These are phyloP conservation scores for Digitaria exilis DNA, from an alignment of 202 grass and related monocot genomes.

Conservation along the genomic window DNA sequence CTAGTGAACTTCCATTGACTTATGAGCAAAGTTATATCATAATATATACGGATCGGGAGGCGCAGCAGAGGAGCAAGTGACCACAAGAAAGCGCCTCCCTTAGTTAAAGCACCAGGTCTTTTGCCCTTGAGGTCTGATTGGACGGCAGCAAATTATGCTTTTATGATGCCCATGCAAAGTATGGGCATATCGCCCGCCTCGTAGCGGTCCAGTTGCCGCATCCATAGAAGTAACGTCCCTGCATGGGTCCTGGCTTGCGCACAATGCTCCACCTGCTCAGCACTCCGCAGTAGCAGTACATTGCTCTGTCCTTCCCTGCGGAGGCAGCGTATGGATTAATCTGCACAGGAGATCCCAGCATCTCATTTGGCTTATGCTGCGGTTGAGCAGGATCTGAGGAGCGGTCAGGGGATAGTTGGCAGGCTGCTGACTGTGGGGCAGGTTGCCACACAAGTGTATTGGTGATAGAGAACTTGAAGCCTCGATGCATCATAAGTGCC, in stretches of 20 bases:
- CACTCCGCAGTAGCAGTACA: conserved; percentile 78
- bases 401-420: conserved; percentile 42
- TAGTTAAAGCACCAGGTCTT: conserved; percentile 45
- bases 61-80: conserved; percentile 5
- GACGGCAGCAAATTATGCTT: background rate
- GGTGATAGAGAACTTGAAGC: conserved; percentile 96
- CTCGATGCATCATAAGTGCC: conserved; percentile 70
- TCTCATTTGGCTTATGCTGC: conserved; percentile 50
- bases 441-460: conserved; percentile 62
- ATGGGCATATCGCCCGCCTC: conserved; percentile 71
- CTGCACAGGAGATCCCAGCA: conserved; percentile 41
- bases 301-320: conserved; percentile 42
- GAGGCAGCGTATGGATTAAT: conserved; percentile 43
- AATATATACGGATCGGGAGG: conserved; percentile 59
- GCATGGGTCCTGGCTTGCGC: conserved; percentile 76
- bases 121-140: conserved; percentile 37
- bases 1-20: conserved; percentile 52
- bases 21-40: conserved; percentile 55
- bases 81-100: conserved; percentile 42
- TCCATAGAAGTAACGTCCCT: conserved; percentile 87
- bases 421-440: conserved; percentile 28
- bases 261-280: conserved; percentile 66
- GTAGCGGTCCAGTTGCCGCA: conserved; percentile 85
- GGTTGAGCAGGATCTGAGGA: conserved; percentile 40
- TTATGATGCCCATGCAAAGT: conserved; percentile 74